phyloP scores from a whole-genome alignment of 805 yeast species.

The Yarrowia hollandica region DNA sequence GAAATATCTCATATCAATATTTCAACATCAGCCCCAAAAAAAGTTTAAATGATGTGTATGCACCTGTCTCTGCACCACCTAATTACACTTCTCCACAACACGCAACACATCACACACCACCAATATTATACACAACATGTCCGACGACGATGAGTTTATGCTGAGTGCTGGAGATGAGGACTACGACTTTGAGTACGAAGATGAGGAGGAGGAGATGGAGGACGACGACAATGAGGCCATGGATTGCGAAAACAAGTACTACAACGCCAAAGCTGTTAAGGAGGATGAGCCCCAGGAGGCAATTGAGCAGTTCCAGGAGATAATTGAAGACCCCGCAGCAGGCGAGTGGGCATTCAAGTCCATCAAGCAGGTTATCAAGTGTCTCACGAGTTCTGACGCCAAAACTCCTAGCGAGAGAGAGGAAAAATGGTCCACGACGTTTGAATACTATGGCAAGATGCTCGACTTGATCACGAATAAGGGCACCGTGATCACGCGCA shows the following conservation, averaged over 20 bases:
- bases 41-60: constrained; percentile 19
- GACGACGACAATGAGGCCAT: constrained; percentile 35
- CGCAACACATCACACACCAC: not conserved
- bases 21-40: too few species aligned
- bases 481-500: constrained; percentile 35
- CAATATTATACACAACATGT: constrained; percentile 34
- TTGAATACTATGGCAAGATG: constrained; percentile 34
- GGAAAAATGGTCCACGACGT: constrained; percentile 33
- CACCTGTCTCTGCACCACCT: constrained; percentile 12
- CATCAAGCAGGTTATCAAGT: constrained; percentile 42
- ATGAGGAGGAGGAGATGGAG: constrained; percentile 40
- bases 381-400: constrained; percentile 31
- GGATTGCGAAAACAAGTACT: constrained; percentile 41
- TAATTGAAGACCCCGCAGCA: constrained; percentile 36
- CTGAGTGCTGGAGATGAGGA: constrained; percentile 45
- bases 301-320: constrained; percentile 37
- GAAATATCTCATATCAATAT: too few species aligned
- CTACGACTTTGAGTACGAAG: constrained; percentile 45
- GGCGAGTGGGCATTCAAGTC: constrained; percentile 42
- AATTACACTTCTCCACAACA: constrained; percentile 18
- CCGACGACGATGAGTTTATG: constrained; percentile 45
- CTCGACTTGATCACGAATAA: constrained; percentile 31
- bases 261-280: constrained; percentile 43
- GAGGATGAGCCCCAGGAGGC: constrained; percentile 43
- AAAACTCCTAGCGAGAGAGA: constrained; percentile 27